Evolutionary conservation across 352 stramenopile genomes (phyloP), one percentile per base, ranked within the genome.

Genomic region (Ophiocytium majus): DNA sequence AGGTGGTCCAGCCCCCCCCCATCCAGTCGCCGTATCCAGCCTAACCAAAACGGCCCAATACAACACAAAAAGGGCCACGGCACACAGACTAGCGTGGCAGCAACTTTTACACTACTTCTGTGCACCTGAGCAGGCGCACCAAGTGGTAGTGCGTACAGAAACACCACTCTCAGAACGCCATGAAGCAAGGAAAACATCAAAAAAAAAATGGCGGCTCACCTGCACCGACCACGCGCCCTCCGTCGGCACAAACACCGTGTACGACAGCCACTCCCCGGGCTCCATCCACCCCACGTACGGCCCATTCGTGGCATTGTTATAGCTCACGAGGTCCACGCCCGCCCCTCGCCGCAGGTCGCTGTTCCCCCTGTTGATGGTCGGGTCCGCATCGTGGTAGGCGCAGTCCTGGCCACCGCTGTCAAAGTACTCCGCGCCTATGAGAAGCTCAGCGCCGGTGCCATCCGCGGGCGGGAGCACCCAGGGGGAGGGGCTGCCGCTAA

Each of bases 371-470:
- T 81, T 81, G 5, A 57, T 23, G 19, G 5, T 28, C 31, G 75
- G 75, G 5, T 37, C 36, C 5, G 10, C 5, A 33, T 81, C 75
- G 23, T 50, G 1, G 36, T 49, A 81, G 1, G 75, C 19, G 36
- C 75, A 81, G 1, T 10, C 75, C 75, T 81, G 75, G 10, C 31
- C 75, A 10, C 64, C 64, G 5, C 5, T 10, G 36, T 81, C 75
- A 17, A 81, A 81, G 32, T 17, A 81, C 36, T 81, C 75, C 28
- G 75, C 75, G 31, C 75, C 75, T 14, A 81, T 81, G 19, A 43
- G 1, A 5, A 81, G 31, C 50, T 28, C 32, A 17, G 5, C 75
- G 28, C 9, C 31, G 50, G 36, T 50, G 31, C 10, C 10, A 9
- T 50, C 10, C 31, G 10, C n/a, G 10, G 10, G 49, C n/a, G 75